Conservation (phyloP, 164 flowering plant genomes). For the Umbellularia californica region DNA sequence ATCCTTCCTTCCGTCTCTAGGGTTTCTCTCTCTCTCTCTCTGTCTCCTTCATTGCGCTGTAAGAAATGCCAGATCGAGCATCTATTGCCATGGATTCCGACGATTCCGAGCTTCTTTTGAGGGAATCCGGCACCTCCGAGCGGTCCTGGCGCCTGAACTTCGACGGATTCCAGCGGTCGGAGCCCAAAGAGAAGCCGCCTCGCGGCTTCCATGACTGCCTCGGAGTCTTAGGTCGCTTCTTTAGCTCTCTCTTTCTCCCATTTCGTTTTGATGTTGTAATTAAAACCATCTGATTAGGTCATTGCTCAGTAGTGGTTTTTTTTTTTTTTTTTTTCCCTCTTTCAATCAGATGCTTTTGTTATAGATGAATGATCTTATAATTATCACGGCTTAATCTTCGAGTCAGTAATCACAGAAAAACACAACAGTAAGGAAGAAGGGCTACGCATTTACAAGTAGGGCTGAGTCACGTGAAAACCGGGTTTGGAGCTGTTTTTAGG, state of each 20-base stretch:
- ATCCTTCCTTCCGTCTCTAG: background rate
- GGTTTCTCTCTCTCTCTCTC: background rate
- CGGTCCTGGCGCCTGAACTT: slow-evolving; percentile 83
- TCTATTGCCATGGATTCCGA: slow-evolving; percentile 17
- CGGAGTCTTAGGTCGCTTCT: slow-evolving; percentile 56
- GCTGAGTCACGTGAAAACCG: too few relatives aligned
- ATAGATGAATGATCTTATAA: background rate
- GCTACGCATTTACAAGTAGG: too few relatives aligned
- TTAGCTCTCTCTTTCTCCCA: background rate
- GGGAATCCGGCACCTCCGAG: slow-evolving; percentile 30
- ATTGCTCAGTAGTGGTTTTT: background rate
- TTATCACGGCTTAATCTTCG: background rate
- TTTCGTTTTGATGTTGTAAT: background rate
- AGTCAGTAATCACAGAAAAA: background rate
- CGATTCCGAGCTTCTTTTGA: slow-evolving; percentile 38
- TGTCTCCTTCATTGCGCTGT: background rate
- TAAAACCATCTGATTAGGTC: background rate
- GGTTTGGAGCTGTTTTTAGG: too few relatives aligned
- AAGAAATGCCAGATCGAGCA: slow-evolving; percentile 35
- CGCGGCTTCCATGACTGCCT: slow-evolving; percentile 64
- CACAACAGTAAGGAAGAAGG: too few relatives aligned
- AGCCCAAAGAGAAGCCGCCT: slow-evolving; percentile 49
- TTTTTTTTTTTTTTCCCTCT: background rate
- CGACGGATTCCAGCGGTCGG: slow-evolving; percentile 54
- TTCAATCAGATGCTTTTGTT: too few relatives aligned